These are phyloP conservation scores for Adansonia madagascariensis DNA, from an alignment of 441 rosid genomes.

Conservation along the genomic window DNA sequence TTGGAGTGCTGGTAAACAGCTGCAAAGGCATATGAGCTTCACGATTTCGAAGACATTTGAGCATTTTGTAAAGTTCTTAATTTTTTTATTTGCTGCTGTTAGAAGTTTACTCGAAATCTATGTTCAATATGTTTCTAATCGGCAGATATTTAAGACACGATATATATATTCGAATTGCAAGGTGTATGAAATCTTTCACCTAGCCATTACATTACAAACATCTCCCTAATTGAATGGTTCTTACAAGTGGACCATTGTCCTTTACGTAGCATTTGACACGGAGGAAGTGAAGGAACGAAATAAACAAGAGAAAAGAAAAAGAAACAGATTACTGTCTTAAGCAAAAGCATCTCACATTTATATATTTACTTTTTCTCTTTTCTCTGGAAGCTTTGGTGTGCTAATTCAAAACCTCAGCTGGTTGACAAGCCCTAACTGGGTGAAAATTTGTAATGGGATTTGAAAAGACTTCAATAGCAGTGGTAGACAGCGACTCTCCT, in stretches of 20 bases:
- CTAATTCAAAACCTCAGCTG: background rate
- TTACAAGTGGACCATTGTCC: conserved; percentile 6
- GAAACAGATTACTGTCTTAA: background rate
- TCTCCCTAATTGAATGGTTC: too few species aligned
- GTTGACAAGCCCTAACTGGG: background rate
- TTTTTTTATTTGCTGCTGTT: too few species aligned
- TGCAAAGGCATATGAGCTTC: background rate
- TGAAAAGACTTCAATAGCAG: conserved; percentile 21
- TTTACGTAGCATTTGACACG: background rate
- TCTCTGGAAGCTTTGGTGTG: too few species aligned
- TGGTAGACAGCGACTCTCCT: conserved; percentile 36
- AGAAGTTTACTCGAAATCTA: too few species aligned
- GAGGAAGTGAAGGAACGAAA: background rate
- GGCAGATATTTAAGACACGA: too few species aligned
- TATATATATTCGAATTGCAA: too few species aligned
- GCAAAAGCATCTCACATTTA: background rate
- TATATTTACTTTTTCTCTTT: background rate
- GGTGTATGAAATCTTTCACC: too few species aligned
- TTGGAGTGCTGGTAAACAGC: background rate
- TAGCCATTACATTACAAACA: too few species aligned
- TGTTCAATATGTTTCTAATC: too few species aligned
- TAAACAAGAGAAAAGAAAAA: background rate
- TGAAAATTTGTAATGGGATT: background rate
- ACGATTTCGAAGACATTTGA: too few species aligned
- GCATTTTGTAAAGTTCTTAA: too few species aligned